Conservation (phyloP, 768 basidiomycete genomes). For the Dioszegia aurantiaca region DNA sequence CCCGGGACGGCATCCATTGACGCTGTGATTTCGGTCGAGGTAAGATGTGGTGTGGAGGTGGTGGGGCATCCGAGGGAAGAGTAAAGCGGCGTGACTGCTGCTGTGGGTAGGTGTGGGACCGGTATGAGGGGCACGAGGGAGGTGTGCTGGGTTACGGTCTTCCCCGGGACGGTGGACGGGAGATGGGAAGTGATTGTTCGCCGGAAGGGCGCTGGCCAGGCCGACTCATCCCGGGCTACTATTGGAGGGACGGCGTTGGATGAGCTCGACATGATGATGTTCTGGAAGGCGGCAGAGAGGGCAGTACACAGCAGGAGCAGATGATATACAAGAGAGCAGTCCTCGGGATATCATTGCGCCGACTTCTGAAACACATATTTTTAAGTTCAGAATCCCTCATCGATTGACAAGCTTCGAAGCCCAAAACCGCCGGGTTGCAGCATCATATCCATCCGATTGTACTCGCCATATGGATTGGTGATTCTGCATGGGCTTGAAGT, state of each 20-base stretch:
- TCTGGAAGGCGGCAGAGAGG: no score
- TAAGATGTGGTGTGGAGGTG: slow-evolving; percentile 19
- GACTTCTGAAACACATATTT: no score
- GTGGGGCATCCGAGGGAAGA: slow-evolving; percentile 25
- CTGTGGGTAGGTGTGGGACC: slow-evolving; percentile 16
- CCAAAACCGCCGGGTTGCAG: no score
- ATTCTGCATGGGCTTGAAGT: no score
- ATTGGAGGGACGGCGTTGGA: not conserved
- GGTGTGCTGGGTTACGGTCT: slow-evolving; percentile 21
- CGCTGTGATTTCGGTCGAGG: slow-evolving; percentile 15
- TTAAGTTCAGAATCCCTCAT: no score
- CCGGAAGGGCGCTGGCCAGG: slow-evolving; percentile 15
- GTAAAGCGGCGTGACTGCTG: slow-evolving; percentile 28
- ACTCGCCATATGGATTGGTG: no score
- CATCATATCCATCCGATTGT: no score
- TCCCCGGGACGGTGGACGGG: slow-evolving; percentile 17
- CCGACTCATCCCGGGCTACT: not conserved
- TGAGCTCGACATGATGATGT: not conserved
- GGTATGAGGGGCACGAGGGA: slow-evolving; percentile 22
- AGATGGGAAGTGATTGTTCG: slow-evolving; percentile 34
- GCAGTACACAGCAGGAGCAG: no score
- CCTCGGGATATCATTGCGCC: no score
- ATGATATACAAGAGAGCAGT: no score
- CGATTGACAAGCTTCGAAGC: no score
- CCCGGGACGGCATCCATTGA: slow-evolving; percentile 17